Evolutionary conservation across 208 protist species (phyloP).

Genomic region (Phytomonas serpens): DNA sequence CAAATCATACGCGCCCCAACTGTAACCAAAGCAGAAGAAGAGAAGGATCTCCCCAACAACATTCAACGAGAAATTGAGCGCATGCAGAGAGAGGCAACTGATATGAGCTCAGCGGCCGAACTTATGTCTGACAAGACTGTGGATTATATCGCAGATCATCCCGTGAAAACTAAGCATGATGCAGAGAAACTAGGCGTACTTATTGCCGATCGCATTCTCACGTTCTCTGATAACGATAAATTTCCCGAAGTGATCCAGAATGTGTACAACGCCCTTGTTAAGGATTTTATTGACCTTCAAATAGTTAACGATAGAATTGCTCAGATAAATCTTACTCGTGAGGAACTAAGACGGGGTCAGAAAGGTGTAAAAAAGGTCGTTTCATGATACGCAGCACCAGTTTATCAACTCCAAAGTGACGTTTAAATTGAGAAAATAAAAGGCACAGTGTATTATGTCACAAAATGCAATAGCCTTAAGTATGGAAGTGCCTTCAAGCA

Average conservation of each 20-base stretch:
- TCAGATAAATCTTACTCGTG: slow-evolving; percentile 31
- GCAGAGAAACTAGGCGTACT: slow-evolving; percentile 30
- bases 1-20: slow-evolving; percentile 41
- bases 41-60: slow-evolving; percentile 39
- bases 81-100: slow-evolving; percentile 50
- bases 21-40: slow-evolving; percentile 26
- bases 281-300: slow-evolving; percentile 29
- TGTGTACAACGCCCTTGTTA: slow-evolving; percentile 39
- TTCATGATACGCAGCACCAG: background rate
- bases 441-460: background rate
- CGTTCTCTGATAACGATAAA: slow-evolving; percentile 23
- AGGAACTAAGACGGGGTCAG: slow-evolving; percentile 35
- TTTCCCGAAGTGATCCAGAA: slow-evolving; percentile 40
- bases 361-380: slow-evolving; percentile 27
- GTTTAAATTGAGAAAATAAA: background rate
- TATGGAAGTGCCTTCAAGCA: background rate
- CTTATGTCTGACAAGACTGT: slow-evolving; percentile 21
- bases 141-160: slow-evolving; percentile 36
- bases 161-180: slow-evolving; percentile 24
- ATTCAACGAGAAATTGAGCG: slow-evolving; percentile 40
- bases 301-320: slow-evolving; percentile 34
- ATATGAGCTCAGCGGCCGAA: slow-evolving; percentile 24
- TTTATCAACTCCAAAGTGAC: background rate
- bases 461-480: background rate
- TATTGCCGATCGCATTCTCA: slow-evolving; percentile 49